phyloP scores from a whole-genome alignment of 805 yeast genomes.

The Zygosaccharomyces pseudorouxii region DNA sequence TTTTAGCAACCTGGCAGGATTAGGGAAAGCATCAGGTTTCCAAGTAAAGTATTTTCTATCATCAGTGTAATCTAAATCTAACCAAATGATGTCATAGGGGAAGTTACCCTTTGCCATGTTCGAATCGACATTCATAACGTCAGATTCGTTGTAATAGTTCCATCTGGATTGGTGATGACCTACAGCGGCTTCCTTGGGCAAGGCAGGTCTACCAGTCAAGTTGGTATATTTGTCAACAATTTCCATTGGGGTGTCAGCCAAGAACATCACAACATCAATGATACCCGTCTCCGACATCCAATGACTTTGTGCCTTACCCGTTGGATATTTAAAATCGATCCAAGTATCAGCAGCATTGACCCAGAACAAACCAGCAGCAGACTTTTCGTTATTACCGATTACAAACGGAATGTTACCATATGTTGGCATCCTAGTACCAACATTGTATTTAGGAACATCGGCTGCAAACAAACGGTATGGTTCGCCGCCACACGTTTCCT shows the following conservation, averaged over 20 bases:
- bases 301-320: conserved; percentile 49
- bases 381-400: conserved; percentile 56
- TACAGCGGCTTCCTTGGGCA: conserved; percentile 74
- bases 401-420: conserved; percentile 92
- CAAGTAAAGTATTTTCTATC: conserved; percentile 87
- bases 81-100: conserved; percentile 91
- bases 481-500: conserved; percentile 56
- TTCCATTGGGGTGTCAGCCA: conserved; percentile 53
- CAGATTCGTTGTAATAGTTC: conserved; percentile 89
- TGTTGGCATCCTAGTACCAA: conserved; percentile 80
- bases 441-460: conserved; percentile 91
- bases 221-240: conserved; percentile 58
- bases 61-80: conserved; percentile 90
- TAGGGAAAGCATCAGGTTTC: conserved; percentile 69
- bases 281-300: conserved; percentile 94
- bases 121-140: conserved; percentile 65
- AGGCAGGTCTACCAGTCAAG: conserved; percentile 66
- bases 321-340: conserved; percentile 52
- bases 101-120: conserved; percentile 68
- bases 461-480: conserved; percentile 91
- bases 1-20: conserved; percentile 63
- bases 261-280: conserved; percentile 65
- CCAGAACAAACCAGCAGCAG: conserved; percentile 83
- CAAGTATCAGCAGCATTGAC: conserved; percentile 89
- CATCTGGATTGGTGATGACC: conserved; percentile 97